Evolutionary conservation across 1,284 basidiomycete genomes (phyloP).

Genomic region (Trichosporon ovoides): DNA sequence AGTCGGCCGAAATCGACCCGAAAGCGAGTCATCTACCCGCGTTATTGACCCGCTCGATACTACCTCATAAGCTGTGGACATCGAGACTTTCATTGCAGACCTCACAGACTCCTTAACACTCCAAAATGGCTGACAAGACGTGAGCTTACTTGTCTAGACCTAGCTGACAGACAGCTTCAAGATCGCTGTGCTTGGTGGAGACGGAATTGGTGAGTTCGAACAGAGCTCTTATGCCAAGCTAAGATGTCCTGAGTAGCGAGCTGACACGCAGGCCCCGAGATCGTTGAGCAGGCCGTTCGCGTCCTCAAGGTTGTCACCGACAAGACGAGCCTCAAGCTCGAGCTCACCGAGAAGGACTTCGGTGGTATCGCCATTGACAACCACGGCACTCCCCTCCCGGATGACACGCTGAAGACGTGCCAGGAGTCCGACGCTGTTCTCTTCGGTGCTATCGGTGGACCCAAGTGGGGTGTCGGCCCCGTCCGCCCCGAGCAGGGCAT

Average conservation of each 20-base stretch:
- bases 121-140: slow-evolving; percentile 23
- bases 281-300: slow-evolving; percentile 79
- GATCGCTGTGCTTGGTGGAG: slow-evolving; percentile 84
- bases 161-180: slow-evolving; percentile 55
- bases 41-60: neutral
- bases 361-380: slow-evolving; percentile 92
- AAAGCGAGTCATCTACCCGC: neutral
- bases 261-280: slow-evolving; percentile 71
- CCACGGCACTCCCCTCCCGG: slow-evolving; percentile 74
- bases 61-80: neutral
- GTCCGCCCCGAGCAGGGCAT: slow-evolving; percentile 95
- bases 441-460: slow-evolving; percentile 92
- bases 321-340: slow-evolving; percentile 66
- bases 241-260: too few species aligned
- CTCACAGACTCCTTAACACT: neutral
- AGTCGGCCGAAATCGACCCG: neutral
- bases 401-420: slow-evolving; percentile 78
- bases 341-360: slow-evolving; percentile 65
- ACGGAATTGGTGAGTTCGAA: slow-evolving; percentile 77
- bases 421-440: slow-evolving; percentile 84
- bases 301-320: slow-evolving; percentile 75
- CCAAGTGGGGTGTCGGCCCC: slow-evolving; percentile 93
- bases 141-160: neutral
- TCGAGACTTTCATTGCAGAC: neutral
- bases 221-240: neutral